Evolutionary conservation across 768 basidiomycete genomes (phyloP).

Genomic region (Tylopilus sp.): DNA sequence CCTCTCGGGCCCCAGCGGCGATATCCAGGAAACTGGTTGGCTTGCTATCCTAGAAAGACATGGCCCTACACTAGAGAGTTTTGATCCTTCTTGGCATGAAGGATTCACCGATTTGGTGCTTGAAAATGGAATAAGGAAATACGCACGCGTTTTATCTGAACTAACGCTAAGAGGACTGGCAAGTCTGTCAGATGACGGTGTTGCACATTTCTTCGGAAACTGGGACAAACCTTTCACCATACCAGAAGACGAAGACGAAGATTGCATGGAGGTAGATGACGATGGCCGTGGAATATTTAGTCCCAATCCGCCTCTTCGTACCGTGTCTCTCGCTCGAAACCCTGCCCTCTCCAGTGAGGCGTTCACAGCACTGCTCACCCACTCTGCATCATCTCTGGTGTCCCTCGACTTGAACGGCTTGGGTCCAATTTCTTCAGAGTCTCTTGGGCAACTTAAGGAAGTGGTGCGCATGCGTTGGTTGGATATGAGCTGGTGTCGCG

Average conservation of each 20-base stretch:
- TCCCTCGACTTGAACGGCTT: slow-evolving; percentile 75
- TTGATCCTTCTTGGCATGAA: slow-evolving; percentile 71
- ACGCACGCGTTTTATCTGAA: slow-evolving; percentile 44
- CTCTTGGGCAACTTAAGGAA: slow-evolving; percentile 37
- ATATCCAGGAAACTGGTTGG: slow-evolving; percentile 54
- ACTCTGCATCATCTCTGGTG: slow-evolving; percentile 59
- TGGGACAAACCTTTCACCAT: slow-evolving; percentile 37
- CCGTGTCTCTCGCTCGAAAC: slow-evolving; percentile 64
- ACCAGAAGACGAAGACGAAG: slow-evolving; percentile 12
- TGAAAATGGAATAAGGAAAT: slow-evolving; percentile 50
- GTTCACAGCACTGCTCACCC: slow-evolving; percentile 58
- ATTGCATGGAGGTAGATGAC: slow-evolving; percentile 20
- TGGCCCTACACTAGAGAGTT: slow-evolving; percentile 51
- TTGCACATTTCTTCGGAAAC: slow-evolving; percentile 61
- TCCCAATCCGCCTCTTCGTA: slow-evolving; percentile 45
- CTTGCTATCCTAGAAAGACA: slow-evolving; percentile 51
- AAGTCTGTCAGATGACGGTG: slow-evolving; percentile 66
- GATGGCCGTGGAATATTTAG: slow-evolving; percentile 12
- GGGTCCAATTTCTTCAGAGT: slow-evolving; percentile 55
- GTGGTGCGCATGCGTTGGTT: slow-evolving; percentile 49
- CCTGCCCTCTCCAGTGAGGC: slow-evolving; percentile 48
- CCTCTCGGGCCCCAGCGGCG: slow-evolving; percentile 57
- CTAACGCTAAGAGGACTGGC: slow-evolving; percentile 56
- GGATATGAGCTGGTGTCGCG: slow-evolving; percentile 84
- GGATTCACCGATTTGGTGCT: slow-evolving; percentile 61